Evolutionary conservation across 257 asterid species (phyloP).

Genomic region (Solanum piurae): DNA sequence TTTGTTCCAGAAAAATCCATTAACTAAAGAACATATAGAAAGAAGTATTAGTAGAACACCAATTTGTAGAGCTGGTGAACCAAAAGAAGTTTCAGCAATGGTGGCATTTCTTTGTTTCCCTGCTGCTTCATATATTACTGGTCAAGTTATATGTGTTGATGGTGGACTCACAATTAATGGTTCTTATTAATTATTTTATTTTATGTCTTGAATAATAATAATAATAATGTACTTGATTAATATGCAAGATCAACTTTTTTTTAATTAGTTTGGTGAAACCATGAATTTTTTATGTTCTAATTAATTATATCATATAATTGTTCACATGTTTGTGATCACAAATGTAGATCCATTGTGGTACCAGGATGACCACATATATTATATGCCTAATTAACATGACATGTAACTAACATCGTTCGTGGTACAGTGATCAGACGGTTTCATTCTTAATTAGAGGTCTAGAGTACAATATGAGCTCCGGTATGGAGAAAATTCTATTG

Average conservation of each 20-base stretch:
- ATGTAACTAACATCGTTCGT: neutral
- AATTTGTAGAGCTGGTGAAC: constrained; percentile 1
- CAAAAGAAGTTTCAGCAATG: constrained; percentile 17
- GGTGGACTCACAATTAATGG: constrained; percentile 17
- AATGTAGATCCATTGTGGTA: too few species aligned
- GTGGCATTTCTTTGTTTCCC: constrained; percentile 28
- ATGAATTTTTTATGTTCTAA: neutral
- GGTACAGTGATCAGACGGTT: too few species aligned
- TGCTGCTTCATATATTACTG: constrained; percentile 13
- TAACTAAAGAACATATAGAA: neutral
- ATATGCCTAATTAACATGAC: neutral
- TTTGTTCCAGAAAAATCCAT: neutral
- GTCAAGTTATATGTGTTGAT: constrained; percentile 19
- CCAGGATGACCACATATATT: neutral
- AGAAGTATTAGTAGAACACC: neutral
- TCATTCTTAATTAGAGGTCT: neutral
- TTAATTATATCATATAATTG: too few species aligned
- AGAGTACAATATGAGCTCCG: neutral
- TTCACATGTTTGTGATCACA: too few species aligned
- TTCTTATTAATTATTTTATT: neutral
- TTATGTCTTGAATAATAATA: neutral
- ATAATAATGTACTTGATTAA: neutral
- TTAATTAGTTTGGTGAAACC: neutral
- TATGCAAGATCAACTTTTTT: neutral
- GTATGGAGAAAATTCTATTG: too few species aligned